Evolutionary conservation across 768 basidiomycete genomes (phyloP).

Genomic region (Suillus subluteus): DNA sequence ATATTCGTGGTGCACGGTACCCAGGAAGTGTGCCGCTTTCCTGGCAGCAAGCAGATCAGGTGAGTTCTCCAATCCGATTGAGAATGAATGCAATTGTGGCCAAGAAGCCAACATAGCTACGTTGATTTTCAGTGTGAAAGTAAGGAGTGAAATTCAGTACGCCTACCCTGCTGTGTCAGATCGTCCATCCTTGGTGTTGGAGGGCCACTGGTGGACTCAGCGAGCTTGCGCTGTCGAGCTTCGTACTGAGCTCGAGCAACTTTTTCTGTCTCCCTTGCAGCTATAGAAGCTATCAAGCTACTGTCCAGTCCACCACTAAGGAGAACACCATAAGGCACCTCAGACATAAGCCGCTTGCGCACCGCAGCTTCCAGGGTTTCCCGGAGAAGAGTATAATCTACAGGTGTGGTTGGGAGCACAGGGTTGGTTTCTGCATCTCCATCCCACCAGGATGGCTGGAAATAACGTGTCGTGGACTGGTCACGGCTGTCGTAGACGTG

Average conservation of each 20-base stretch:
- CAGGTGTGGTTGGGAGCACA: constrained; percentile 58
- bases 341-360: constrained; percentile 94
- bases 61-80: constrained; percentile 92
- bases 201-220: constrained; percentile 57
- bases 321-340: constrained; percentile 97
- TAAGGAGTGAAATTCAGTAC: background rate
- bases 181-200: constrained; percentile 51
- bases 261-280: constrained; percentile 93
- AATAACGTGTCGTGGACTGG: constrained; percentile 80
- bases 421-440: constrained; percentile 72
- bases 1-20: constrained; percentile 96
- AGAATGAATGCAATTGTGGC: constrained; percentile 98
- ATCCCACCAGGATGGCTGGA: constrained; percentile 86
- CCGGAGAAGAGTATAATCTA: constrained; percentile 72
- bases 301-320: constrained; percentile 95
- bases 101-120: constrained; percentile 79
- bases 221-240: constrained; percentile 61
- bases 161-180: constrained; percentile 58
- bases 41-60: constrained; percentile 94
- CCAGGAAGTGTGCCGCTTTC: constrained; percentile 91
- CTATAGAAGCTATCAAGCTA: constrained; percentile 94
- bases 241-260: constrained; percentile 80
- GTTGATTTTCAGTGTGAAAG: constrained; percentile 12
- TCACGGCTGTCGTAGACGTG: constrained; percentile 92
- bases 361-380: constrained; percentile 90